A percentile compares a stretch with the other conserved stretches of the same genome.
phyloP scores from a whole-genome alignment of 2,329 filamentous ascomycete species.

The Hypoxylon rubiginosum region DNA sequence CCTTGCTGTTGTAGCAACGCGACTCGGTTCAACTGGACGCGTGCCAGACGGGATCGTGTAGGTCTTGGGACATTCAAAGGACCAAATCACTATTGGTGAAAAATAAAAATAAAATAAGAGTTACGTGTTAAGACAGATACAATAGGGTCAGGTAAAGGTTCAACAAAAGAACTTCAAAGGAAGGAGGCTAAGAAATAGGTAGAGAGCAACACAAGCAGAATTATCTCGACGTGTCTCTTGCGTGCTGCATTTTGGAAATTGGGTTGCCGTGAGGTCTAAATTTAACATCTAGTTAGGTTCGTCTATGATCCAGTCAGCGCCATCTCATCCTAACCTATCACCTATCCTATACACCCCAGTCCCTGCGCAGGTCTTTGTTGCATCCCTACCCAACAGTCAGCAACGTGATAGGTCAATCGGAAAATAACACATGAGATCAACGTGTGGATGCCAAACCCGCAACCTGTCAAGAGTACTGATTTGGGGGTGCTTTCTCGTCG shows the following conservation, averaged over 20 bases:
- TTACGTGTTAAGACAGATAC: too few relatives aligned
- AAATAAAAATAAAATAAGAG: too few relatives aligned
- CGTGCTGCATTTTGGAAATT: background rate
- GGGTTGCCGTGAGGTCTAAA: conserved; percentile 42
- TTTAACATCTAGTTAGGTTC: conserved; percentile 27
- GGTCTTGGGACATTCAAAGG: background rate
- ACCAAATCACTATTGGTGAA: background rate
- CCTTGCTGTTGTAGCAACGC: conserved; percentile 18
- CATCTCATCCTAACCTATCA: conserved; percentile 22
- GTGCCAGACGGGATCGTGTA: background rate
- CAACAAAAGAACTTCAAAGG: background rate
- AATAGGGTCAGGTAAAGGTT: background rate
- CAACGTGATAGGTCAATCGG: conserved; percentile 25
- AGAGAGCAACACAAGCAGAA: background rate
- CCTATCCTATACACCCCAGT: conserved; percentile 8
- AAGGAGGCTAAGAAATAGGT: background rate
- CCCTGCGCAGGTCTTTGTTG: conserved; percentile 24
- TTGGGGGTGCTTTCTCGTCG: conserved; percentile 9
- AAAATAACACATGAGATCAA: conserved; percentile 25
- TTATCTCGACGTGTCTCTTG: background rate
- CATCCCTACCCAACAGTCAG: conserved; percentile 7
- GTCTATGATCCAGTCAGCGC: conserved; percentile 9
- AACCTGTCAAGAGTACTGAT: background rate
- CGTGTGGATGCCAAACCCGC: conserved; percentile 1
- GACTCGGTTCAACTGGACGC: background rate